These are phyloP conservation scores for button mushroom (Agaricus bisporus) DNA, from an alignment of 768 basidiomycete genomes.

Conservation along the genomic window DNA sequence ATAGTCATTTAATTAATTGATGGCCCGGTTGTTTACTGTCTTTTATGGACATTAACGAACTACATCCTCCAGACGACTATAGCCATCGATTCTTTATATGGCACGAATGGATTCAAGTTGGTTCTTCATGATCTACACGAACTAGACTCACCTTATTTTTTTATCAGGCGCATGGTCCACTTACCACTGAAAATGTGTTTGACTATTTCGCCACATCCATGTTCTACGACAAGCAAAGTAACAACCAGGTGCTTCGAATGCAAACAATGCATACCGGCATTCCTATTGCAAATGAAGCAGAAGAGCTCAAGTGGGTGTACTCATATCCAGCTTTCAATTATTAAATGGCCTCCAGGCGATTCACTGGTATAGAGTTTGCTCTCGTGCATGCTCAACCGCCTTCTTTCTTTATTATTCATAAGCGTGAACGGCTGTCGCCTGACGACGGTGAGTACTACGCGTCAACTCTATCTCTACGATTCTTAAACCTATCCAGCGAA, in stretches of 20 bases:
- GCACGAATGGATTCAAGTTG: constrained; percentile 85
- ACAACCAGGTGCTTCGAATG: constrained; percentile 90
- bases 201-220: constrained; percentile 89
- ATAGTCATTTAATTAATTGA: too few relatives aligned
- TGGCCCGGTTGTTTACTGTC: too few relatives aligned
- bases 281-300: constrained; percentile 72
- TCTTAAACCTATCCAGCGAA: constrained; percentile 40
- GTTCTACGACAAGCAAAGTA: constrained; percentile 94
- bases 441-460: constrained; percentile 57
- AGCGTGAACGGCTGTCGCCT: constrained; percentile 77
- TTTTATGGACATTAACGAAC: constrained; percentile 46
- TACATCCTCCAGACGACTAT: constrained; percentile 79
- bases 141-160: constrained; percentile 1
- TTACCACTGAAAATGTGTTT: constrained; percentile 73
- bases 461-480: neutral
- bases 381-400: constrained; percentile 78
- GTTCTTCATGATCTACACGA: constrained; percentile 7
- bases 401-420: constrained; percentile 83
- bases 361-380: constrained; percentile 84
- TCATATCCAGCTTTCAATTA: neutral
- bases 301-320: constrained; percentile 72
- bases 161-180: constrained; percentile 64
- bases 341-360: constrained; percentile 47
- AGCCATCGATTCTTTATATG: constrained; percentile 82
- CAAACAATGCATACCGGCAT: constrained; percentile 85